phyloP scores from a whole-genome alignment of 495 filamentous ascomycete species.

The Pseudevernia furfuracea region DNA sequence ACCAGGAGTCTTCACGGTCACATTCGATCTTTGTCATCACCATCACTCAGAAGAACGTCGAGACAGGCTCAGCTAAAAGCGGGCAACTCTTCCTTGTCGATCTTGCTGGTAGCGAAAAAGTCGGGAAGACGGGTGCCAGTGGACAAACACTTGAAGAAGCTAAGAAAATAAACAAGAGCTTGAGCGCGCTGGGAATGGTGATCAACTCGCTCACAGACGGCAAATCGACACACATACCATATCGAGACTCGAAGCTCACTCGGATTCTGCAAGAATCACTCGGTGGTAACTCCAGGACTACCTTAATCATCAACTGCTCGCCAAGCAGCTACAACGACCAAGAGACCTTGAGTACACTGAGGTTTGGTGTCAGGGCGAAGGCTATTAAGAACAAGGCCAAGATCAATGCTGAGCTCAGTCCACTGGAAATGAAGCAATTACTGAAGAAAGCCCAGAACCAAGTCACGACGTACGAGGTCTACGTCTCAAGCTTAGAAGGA shows the following conservation, averaged over 20 bases:
- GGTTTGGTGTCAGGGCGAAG: constrained; percentile 95
- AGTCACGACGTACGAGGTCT: constrained; percentile 77
- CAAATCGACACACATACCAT: constrained; percentile 95
- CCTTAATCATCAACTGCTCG: constrained; percentile 96
- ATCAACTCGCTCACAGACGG: constrained; percentile 97
- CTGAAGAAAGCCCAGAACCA: constrained; percentile 87
- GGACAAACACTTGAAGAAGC: constrained; percentile 97
- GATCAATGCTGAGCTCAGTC: constrained; percentile 96
- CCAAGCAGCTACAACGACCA: constrained; percentile 97
- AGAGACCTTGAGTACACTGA: constrained; percentile 86
- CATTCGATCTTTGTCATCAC: constrained; percentile 98
- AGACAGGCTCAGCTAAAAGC: constrained; percentile 93
- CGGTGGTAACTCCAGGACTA: constrained; percentile 94
- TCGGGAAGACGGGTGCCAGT: constrained; percentile 96
- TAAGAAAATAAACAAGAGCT: constrained; percentile 99
- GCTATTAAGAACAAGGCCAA: constrained; percentile 99
- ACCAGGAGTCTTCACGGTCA: constrained; percentile 95
- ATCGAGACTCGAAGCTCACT: constrained; percentile 96
- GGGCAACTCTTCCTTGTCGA: constrained; percentile 95
- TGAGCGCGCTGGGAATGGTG: constrained; percentile 96
- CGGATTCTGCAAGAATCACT: constrained; percentile 93
- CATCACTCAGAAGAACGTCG: constrained; percentile 94
- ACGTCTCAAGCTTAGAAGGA: constrained; percentile 73
- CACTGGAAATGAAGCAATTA: constrained; percentile 83
- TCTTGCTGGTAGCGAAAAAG: constrained; percentile 95